Percentiles rank a stretch among this genome's conserved stretches.
These are phyloP conservation scores for Verruconis gallopava DNA, from an alignment of 2,329 filamentous ascomycete species.

Conservation along the genomic window DNA sequence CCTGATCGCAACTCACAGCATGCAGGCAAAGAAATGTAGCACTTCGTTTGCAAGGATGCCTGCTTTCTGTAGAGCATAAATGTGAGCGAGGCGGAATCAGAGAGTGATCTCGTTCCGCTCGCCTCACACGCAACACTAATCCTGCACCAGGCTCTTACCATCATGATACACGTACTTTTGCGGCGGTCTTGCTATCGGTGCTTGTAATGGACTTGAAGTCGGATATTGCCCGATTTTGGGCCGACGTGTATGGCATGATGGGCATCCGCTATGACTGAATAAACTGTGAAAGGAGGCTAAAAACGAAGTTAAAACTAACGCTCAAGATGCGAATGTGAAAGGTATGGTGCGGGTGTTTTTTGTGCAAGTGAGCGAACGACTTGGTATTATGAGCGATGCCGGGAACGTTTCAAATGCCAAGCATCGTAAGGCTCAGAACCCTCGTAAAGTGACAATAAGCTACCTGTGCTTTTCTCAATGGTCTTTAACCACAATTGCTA, in stretches of 20 bases:
- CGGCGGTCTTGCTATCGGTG: conserved; percentile 31
- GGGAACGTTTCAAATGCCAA: background rate
- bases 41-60: too few relatives aligned
- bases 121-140: too few relatives aligned
- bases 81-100: too few relatives aligned
- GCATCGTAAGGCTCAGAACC: background rate
- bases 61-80: too few relatives aligned
- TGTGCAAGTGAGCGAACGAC: background rate
- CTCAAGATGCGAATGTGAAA: background rate
- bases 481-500: background rate
- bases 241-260: conserved; percentile 26
- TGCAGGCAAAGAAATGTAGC: too few relatives aligned
- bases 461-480: background rate
- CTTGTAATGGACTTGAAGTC: conserved; percentile 33
- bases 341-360: background rate
- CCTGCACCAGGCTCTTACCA: too few relatives aligned
- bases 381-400: background rate
- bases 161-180: conserved; percentile 19
- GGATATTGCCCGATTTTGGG: conserved; percentile 33
- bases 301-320: background rate
- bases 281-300: background rate
- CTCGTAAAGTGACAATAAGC: background rate
- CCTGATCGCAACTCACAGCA: too few relatives aligned
- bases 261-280: background rate
- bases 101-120: too few relatives aligned